Evolutionary conservation across 495 filamentous ascomycete genomes (phyloP).

Genomic region (Penicillium cinerascens): DNA sequence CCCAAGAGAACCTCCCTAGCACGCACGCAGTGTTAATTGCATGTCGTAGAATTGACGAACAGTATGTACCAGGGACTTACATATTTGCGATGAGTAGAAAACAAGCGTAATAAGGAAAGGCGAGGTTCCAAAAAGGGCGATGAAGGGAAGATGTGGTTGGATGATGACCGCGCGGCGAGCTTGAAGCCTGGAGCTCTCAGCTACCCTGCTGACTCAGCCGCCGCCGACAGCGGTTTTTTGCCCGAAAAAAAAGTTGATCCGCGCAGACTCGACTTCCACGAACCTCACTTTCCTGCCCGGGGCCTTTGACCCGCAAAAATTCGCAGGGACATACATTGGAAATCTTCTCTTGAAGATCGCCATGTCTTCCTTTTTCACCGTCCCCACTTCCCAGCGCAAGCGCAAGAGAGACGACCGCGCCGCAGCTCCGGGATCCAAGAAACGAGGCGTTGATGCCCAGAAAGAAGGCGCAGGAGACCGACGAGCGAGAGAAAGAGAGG

Average conservation of each 20-base stretch:
- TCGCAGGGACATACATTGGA: slow-evolving; percentile 5
- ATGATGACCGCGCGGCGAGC: slow-evolving; percentile 41
- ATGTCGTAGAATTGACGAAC: background rate
- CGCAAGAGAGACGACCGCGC: slow-evolving; percentile 61
- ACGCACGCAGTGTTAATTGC: slow-evolving; percentile 19
- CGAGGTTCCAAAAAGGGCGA: slow-evolving; percentile 15
- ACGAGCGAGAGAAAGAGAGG: slow-evolving; percentile 35
- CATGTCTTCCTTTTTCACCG: slow-evolving; percentile 87
- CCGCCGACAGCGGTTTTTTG: slow-evolving; percentile 31
- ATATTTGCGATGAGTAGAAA: slow-evolving; percentile 25
- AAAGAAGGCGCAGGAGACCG: slow-evolving; percentile 25
- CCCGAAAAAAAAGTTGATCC: slow-evolving; percentile 43
- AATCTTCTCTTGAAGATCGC: slow-evolving; percentile 3
- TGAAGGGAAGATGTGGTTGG: slow-evolving; percentile 13
- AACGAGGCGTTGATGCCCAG: slow-evolving; percentile 47
- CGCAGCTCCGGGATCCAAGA: slow-evolving; percentile 51
- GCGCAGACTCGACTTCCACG: slow-evolving; percentile 10
- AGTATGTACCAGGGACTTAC: slow-evolving; percentile 18
- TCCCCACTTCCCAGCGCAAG: slow-evolving; percentile 74
- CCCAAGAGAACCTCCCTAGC: slow-evolving; percentile 95
- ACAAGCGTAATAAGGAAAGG: slow-evolving; percentile 6
- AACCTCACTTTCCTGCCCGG: slow-evolving; percentile 6
- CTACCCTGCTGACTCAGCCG: slow-evolving; percentile 40
- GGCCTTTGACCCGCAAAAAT: slow-evolving; percentile 7
- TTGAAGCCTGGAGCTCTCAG: slow-evolving; percentile 43